These are phyloP conservation scores for Cryptococcus sp. DNA, from an alignment of 1,284 basidiomycete species.

Conservation along the genomic window DNA sequence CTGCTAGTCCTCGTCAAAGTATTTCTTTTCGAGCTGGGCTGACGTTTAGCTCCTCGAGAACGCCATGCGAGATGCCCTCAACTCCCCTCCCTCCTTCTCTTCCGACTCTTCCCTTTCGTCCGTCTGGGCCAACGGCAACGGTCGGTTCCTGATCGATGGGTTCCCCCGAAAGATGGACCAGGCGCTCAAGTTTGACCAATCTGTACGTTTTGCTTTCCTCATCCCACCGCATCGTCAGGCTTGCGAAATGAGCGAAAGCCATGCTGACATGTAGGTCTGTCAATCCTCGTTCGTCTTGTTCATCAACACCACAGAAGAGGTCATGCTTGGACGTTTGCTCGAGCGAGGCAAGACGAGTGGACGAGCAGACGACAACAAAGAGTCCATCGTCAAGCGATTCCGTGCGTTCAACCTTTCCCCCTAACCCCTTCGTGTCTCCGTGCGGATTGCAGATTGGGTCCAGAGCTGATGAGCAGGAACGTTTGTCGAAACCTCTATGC, in stretches of 20 bases:
- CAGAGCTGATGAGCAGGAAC: conserved; percentile 55
- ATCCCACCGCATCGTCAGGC: not conserved
- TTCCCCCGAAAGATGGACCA: conserved; percentile 99
- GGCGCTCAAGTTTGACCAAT: conserved; percentile 84
- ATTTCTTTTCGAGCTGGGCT: no score
- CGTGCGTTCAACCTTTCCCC: conserved; percentile 51
- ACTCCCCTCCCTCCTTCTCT: conserved; percentile 29
- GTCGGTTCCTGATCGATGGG: conserved; percentile 92
- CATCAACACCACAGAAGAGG: conserved; percentile 81
- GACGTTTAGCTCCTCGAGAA: conserved; percentile 67
- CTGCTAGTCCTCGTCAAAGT: no score
- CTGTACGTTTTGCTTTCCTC: conserved; percentile 52
- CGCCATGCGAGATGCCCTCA: conserved; percentile 71
- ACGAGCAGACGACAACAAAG: conserved; percentile 89
- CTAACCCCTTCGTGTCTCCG: not conserved
- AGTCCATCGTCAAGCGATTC: conserved; percentile 96
- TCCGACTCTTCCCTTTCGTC: conserved; percentile 12
- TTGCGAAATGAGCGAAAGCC: no score
- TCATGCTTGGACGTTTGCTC: conserved; percentile 79
- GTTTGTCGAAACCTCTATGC: conserved; percentile 89
- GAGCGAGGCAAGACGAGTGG: conserved; percentile 92
- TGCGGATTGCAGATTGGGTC: not conserved
- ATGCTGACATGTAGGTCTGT: no score
- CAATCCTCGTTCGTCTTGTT: conserved; percentile 74
- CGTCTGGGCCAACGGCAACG: conserved; percentile 68